Evolutionary conservation across 306 rosid species (phyloP).

Genomic region (Mimosa bimucronata): DNA sequence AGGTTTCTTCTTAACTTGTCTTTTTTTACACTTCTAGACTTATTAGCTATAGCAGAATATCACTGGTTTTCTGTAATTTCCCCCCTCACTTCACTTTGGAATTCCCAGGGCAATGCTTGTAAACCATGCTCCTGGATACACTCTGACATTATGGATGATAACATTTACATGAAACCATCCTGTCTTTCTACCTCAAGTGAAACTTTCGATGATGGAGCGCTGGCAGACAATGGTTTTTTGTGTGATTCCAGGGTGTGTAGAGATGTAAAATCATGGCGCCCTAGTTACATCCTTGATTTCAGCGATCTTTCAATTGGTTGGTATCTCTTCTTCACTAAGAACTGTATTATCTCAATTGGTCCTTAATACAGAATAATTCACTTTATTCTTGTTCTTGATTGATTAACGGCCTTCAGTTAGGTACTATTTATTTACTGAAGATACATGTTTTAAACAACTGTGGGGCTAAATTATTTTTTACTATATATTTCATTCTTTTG

Average conservation of each 20-base stretch:
- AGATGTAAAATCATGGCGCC: conserved; percentile 68
- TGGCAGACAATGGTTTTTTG: conserved; percentile 38
- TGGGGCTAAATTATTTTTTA: neutral
- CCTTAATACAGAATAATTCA: neutral
- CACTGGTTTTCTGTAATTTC: conserved; percentile 12
- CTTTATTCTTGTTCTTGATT: conserved; percentile 23
- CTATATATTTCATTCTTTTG: conserved; percentile 12
- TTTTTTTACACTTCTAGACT: conserved; percentile 25
- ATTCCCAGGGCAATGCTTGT: conserved; percentile 49
- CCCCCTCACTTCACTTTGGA: conserved; percentile 52
- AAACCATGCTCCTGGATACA: conserved; percentile 86
- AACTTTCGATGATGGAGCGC: conserved; percentile 39
- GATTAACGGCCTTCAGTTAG: conserved; percentile 29
- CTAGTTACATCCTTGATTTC: conserved; percentile 92
- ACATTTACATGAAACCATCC: conserved; percentile 78
- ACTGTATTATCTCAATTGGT: conserved; percentile 22
- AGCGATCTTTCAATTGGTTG: conserved; percentile 87
- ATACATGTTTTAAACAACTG: neutral
- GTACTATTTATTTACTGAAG: neutral
- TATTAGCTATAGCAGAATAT: conserved; percentile 13
- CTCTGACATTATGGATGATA: conserved; percentile 93
- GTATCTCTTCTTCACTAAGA: conserved; percentile 38
- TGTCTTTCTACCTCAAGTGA: conserved; percentile 45
- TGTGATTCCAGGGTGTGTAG: conserved; percentile 42
- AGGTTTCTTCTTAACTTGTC: conserved; percentile 63